phyloP scores from a whole-genome alignment of 1,284 basidiomycete genomes.

The Puccinia novopanici region DNA sequence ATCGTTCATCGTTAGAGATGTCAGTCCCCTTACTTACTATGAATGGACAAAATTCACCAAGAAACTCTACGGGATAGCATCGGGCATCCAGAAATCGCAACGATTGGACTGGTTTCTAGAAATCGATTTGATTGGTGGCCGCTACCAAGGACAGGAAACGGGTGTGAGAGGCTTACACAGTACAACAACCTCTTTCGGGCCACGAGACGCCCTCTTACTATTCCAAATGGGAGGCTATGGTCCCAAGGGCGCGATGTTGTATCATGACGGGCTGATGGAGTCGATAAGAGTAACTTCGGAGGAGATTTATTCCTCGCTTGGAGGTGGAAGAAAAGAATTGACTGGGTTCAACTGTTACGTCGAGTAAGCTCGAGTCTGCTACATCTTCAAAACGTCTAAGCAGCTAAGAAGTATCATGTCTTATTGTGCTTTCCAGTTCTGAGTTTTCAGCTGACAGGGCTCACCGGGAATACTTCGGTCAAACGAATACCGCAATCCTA shows the following conservation, averaged over 20 bases:
- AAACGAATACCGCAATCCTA: not conserved
- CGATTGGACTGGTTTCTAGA: constrained; percentile 18
- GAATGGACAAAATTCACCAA: constrained; percentile 23
- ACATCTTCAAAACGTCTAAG: no score
- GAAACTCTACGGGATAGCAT: not conserved
- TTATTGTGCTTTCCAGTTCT: not conserved
- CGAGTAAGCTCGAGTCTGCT: constrained; percentile 3
- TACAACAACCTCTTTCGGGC: constrained; percentile 21
- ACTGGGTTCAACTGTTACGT: constrained; percentile 34
- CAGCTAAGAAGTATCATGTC: not conserved
- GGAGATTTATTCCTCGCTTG: constrained; percentile 15
- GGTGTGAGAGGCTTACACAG: constrained; percentile 17
- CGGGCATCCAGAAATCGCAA: not conserved
- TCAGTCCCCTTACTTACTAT: not conserved
- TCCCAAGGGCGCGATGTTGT: not conserved
- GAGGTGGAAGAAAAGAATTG: constrained; percentile 29
- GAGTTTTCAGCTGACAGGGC: constrained; percentile 33
- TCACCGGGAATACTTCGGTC: constrained; percentile 28
- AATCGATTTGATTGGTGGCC: constrained; percentile 28
- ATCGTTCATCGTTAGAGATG: constrained; percentile 26
- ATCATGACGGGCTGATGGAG: not conserved
- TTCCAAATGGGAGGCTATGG: constrained; percentile 42
- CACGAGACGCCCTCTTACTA: constrained; percentile 21
- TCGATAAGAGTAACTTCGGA: not conserved
- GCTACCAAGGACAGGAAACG: constrained; percentile 24